These are phyloP conservation scores for Populus trichocarpa DNA, from an alignment of 441 rosid genomes.

Conservation along the genomic window DNA sequence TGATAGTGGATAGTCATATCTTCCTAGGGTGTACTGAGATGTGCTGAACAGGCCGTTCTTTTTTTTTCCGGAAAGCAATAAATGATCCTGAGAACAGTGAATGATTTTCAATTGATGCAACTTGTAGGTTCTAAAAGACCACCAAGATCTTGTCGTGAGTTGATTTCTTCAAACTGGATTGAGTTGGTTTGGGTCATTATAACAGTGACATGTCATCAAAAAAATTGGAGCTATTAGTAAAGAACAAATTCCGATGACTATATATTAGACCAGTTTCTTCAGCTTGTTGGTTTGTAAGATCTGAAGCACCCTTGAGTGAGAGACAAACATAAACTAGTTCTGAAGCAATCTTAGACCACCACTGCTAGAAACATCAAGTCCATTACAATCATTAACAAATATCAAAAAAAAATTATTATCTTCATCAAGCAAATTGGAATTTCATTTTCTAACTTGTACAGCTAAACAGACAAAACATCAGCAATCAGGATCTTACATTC, in stretches of 20 bases:
- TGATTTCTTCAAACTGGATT: background rate
- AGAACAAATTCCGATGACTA: background rate
- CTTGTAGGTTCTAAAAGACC: background rate
- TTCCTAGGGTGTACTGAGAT: background rate
- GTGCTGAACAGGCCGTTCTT: background rate
- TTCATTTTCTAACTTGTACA: background rate
- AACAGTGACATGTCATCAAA: background rate
- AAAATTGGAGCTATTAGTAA: background rate
- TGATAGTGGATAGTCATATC: background rate
- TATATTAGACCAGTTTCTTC: background rate
- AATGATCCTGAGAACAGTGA: background rate
- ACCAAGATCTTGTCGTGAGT: background rate
- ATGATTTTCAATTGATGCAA: background rate
- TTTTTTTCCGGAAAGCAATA: background rate
- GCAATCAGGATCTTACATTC: conserved; percentile 43
- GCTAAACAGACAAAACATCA: background rate
- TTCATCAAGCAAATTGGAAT: background rate
- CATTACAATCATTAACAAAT: background rate
- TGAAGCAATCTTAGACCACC: background rate
- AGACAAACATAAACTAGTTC: background rate
- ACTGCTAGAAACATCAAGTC: background rate
- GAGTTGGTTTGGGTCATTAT: background rate
- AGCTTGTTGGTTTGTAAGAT: background rate
- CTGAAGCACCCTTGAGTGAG: background rate
- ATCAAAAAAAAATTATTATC: background rate